Conservation (phyloP, 1,284 basidiomycete species). For the Trichosporon sp. region DNA sequence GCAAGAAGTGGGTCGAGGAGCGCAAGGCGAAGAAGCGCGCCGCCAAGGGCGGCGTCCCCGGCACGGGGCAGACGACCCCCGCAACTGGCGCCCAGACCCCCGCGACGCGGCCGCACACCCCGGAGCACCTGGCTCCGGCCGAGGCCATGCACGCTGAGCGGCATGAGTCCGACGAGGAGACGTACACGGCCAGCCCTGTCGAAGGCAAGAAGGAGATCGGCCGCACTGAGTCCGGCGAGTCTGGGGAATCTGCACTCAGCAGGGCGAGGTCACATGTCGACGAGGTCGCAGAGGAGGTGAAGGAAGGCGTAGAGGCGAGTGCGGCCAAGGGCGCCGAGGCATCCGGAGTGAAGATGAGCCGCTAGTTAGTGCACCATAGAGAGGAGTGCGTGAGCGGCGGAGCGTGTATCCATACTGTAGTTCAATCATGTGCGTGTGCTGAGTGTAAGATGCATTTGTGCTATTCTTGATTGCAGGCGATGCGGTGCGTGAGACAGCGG, state of each 20-base stretch:
- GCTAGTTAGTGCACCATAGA: neutral
- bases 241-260: neutral
- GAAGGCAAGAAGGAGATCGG: neutral
- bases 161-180: neutral
- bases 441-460: neutral
- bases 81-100: neutral
- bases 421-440: neutral
- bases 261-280: neutral
- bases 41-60: neutral
- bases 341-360: neutral
- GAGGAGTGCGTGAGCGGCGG: neutral
- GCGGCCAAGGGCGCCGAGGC: neutral
- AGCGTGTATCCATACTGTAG: neutral
- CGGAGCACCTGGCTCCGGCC: neutral
- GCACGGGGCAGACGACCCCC: neutral
- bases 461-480: too few species aligned
- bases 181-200: neutral
- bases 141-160: neutral
- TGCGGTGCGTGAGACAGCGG: neutral
- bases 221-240: neutral
- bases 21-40: constrained; percentile 18
- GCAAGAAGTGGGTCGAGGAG: constrained; percentile 27
- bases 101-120: neutral
- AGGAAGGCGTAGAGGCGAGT: neutral
- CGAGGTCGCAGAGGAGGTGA: neutral